Base-by-base conservation (phyloP, 2,329 filamentous ascomycete species). In the Pseudofabraea citricarpa region DNA sequence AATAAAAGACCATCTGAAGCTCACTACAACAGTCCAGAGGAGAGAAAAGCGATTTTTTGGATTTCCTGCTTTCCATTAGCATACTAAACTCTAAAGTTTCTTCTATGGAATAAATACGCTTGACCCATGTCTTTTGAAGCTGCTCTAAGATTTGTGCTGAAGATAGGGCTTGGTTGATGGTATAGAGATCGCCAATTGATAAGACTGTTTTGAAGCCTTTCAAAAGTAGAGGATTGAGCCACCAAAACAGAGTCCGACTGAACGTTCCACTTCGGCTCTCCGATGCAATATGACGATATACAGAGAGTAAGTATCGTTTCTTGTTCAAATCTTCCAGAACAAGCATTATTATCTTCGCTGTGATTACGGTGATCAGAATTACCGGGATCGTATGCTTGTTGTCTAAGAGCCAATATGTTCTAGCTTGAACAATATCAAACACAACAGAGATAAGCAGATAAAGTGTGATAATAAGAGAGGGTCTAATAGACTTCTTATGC, bases 231-330 rank as follows among this genome's bases (percentile, higher is more conserved):
- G 44, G 45, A 29, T 61, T 62, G 5, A 64, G 43, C 61, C 61
- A 64, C 41, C 42, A 56, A 44, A 60, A 59, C 16, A 62, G 46
- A 15, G 54, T 52, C 10, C 58, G 53, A 20, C 47, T 53, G 31
- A 60, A 57, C 6, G 63, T 50, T 13, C 59, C 52, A 32, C 54
- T 55, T 6, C 54, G 57, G 16, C 57, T 54, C 40, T 64, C 61
- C 1, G 41, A 18, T 13, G 44, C 31, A n/a, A 19, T 12, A 15
- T 18, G 3, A 15, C 22, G 16, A 22, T 45, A 45, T 15, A 15
- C 13, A 8, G 27, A 31, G 8, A 31, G 27, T 16, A 46, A 23
- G 19, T 27, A 22, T 31, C 20, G 26, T 6, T 20, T 43, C 21
- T 46, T 46, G 12, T 43, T 24, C 9, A 19, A 16, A 15, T 22